Percentiles rank a stretch among this genome's conserved stretches.
Evolutionary conservation across 805 yeast species (phyloP).

Genomic region (Yarrowia sp.): DNA sequence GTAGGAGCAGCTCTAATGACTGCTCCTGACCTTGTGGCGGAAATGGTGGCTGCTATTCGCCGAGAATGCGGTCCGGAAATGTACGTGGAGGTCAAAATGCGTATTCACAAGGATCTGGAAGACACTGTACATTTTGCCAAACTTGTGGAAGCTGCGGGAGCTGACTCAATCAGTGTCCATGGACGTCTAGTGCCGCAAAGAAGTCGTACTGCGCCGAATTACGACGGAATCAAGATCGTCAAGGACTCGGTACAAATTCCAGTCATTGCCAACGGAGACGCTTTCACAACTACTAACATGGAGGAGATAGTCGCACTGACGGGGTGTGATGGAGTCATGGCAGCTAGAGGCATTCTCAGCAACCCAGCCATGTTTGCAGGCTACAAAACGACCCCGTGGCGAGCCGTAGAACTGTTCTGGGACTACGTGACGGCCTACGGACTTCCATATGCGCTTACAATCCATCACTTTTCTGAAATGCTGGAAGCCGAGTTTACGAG

Average conservation of each 20-base stretch:
- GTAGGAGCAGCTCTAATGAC: conserved; percentile 95
- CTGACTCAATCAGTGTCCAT: conserved; percentile 90
- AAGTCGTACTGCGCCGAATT: conserved; percentile 76
- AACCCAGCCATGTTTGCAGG: conserved; percentile 91
- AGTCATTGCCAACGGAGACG: conserved; percentile 97
- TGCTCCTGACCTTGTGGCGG: conserved; percentile 71
- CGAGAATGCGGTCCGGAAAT: conserved; percentile 63
- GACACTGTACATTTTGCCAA: conserved; percentile 73
- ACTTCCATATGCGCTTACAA: conserved; percentile 75
- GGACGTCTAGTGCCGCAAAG: conserved; percentile 86
- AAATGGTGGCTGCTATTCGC: conserved; percentile 82
- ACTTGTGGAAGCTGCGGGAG: conserved; percentile 79
- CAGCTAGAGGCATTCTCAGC: conserved; percentile 79
- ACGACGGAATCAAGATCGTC: conserved; percentile 71
- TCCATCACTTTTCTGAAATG: conserved; percentile 90
- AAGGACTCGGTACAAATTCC: conserved; percentile 56
- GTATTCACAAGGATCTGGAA: conserved; percentile 73
- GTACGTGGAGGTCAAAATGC: conserved; percentile 86
- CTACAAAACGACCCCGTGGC: conserved; percentile 75
- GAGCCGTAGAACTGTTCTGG: conserved; percentile 80
- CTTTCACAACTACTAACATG: conserved; percentile 67
- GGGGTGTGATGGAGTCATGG: conserved; percentile 90
- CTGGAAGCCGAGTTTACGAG: conserved; percentile 53
- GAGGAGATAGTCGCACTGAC: conserved; percentile 58
- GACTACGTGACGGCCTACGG: conserved; percentile 76